Base-by-base conservation (phyloP, 179 eudicot genomes). In the Patellifolia procumbens region DNA sequence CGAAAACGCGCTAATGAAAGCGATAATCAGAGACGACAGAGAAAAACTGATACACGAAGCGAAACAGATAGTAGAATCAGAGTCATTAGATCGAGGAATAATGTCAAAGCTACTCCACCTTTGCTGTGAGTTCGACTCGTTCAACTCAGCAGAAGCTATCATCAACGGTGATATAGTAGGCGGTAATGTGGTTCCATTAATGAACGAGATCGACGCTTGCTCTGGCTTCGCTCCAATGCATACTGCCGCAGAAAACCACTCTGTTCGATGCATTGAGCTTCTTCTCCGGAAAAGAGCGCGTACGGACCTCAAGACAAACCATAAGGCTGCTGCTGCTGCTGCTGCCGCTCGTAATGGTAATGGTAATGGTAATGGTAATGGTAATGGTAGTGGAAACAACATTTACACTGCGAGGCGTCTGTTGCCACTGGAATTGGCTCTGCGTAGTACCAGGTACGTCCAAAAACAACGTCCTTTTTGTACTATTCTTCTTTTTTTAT, bases 121-220 rank as follows among this genome's bases (percentile, higher is more conserved):
- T 0, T 74, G 86, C 68, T 84, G 86, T 68, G 78, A 84, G 80
- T 78, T 81, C 56, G 84, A 84, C 73, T 66, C 86, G 1, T 77
- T 52, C 0, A 34, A 78, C 73, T 59, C 70, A 1, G 86, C 86
- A 10, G 48, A 74, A 2, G 84, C 72, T 0, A 61, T 84, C 10
- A 67, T 84, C 34, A 81, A 72, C 75, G 86, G 86, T 1, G 86
- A 84, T 19, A 43, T 81, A 3, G 51, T 58, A 19, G 69, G 74
- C 8, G 37, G 53, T 4, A 26, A 2, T 1, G 55, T 52, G 0
- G 58, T 81, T 3, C 84, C 86, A 29, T 17, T 80, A 9, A 39
- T 78, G 1, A 84, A 84, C 69, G 82, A 81, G 28, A 63, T 81
- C 10, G 86, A 84, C 48, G 69, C 15, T 0, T 2, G 51, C 26